Base-by-base conservation (phyloP, 2,329 filamentous ascomycete species). In the Bipolaris gigantea region DNA sequence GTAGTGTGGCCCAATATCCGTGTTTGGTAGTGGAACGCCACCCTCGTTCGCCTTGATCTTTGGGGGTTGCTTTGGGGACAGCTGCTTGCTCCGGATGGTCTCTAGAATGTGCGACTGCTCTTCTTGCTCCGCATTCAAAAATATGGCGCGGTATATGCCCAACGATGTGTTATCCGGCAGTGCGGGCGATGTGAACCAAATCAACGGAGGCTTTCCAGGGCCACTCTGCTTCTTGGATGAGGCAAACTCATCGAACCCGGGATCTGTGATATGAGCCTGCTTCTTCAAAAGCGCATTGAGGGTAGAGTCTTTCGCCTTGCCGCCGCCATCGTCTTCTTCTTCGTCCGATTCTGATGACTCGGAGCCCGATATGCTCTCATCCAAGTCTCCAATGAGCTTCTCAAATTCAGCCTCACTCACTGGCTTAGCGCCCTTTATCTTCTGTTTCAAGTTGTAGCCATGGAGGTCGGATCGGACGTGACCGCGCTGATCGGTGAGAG, bases 401-500 rank as follows among this genome's bases (percentile, higher is more conserved):
- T 94, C 90, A 63, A 99, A 99, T 32, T 96, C 92, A 7, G 71
- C 73, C 69, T 99, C 94, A 1, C 85, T 84, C 1, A 97, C 88
- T 0, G 89, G 76, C 9, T 81, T 82, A 53, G 82, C 81, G 0
- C 90, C 90, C 42, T 90, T 86, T 52, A 96, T 78, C 78, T 90
- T 96, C 71, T 93, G 89, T 76, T 96, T 97, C 57, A 97, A 77
- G 72, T 99, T 99, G 77, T 97, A 99, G 61, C 88, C 84, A 73
- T 99, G 94, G 44, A 95, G 81, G 69, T 99, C 94, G 9, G 93
- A 96, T 66, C 90, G 89, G 53, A 90, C 86, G 75, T 99, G 94
- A 55, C 85, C 83, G 57, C 90, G 85, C 71, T 97, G 93, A 57
- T 97, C 93, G 56, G 86, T 81, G 7, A 96, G 81, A 9, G 82